phyloP scores from a whole-genome alignment of 768 basidiomycete species.

The Kwoniella bestiolae region DNA sequence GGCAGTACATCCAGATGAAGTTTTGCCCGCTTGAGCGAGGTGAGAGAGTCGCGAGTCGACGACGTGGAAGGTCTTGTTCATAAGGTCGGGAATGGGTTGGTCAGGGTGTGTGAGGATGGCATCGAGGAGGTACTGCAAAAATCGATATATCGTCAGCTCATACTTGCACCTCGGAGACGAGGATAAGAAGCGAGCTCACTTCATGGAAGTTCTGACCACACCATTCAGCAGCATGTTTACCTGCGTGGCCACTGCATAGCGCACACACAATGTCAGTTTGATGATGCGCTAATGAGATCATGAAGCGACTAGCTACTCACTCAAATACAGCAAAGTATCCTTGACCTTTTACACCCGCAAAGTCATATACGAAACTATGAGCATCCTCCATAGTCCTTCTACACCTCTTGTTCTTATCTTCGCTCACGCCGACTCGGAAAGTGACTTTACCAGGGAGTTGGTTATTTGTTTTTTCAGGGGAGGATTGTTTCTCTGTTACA shows the following conservation, averaged over 20 bases:
- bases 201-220: conserved; percentile 95
- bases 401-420: conserved; percentile 77
- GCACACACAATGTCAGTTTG: not conserved
- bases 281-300: not conserved
- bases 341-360: conserved; percentile 85
- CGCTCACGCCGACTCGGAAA: conserved; percentile 75
- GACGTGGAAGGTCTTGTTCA: conserved; percentile 91
- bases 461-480: conserved; percentile 20
- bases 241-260: conserved; percentile 75
- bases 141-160: conserved; percentile 4
- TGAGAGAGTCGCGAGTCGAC: conserved; percentile 83
- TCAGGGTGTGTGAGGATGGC: conserved; percentile 68
- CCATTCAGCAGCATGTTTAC: conserved; percentile 99
- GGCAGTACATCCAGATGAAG: conserved; percentile 95
- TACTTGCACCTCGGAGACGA: not conserved
- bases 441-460: conserved; percentile 33
- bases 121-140: conserved; percentile 67
- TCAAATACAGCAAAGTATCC: conserved; percentile 99
- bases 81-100: conserved; percentile 75
- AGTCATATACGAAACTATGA: conserved; percentile 95
- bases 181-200: conserved; percentile 56
- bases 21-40: conserved; percentile 85
- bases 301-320: conserved; percentile 38
- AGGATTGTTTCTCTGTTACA: not conserved
- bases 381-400: conserved; percentile 96